A percentile compares a stretch with the other conserved stretches of the same genome.
Conservation (phyloP, 2,329 filamentous ascomycete species). For the Fusarium vanettenii region DNA sequence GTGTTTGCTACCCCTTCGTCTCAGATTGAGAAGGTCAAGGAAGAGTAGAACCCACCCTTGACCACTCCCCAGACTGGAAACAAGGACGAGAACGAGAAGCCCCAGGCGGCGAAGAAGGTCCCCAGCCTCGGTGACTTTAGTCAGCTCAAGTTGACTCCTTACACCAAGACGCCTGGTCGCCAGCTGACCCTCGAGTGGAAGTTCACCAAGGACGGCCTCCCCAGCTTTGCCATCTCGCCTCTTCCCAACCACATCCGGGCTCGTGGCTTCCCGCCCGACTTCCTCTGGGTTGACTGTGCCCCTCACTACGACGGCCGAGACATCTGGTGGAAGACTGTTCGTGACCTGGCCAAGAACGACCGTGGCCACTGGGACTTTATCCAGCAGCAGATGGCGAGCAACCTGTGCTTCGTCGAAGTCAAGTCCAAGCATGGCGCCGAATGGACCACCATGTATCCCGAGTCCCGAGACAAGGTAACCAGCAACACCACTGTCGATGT, state of each 20-base stretch:
- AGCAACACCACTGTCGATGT: background rate
- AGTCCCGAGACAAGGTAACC: background rate
- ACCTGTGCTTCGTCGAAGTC: slow-evolving; percentile 35
- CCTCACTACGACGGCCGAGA: slow-evolving; percentile 1
- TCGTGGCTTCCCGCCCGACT: slow-evolving; percentile 21
- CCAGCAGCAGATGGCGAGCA: slow-evolving; percentile 32
- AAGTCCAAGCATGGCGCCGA: slow-evolving; percentile 25
- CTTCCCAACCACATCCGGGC: slow-evolving; percentile 12
- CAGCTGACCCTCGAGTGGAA: slow-evolving; percentile 28
- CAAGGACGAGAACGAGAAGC: background rate
- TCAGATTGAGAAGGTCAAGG: slow-evolving; percentile 31
- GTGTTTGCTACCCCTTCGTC: slow-evolving; percentile 35
- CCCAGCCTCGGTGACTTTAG: slow-evolving; percentile 23
- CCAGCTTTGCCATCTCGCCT: slow-evolving; percentile 31
- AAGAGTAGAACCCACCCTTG: slow-evolving; percentile 36
- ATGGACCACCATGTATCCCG: slow-evolving; percentile 23
- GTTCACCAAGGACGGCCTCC: slow-evolving; percentile 39
- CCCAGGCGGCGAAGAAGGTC: background rate
- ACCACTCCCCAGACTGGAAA: background rate
- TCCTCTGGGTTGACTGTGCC: slow-evolving; percentile 28
- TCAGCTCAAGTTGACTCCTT: slow-evolving; percentile 14
- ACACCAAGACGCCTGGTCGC: background rate
- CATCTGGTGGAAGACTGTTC: slow-evolving; percentile 28
- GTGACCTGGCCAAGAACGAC: slow-evolving; percentile 6
- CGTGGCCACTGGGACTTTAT: slow-evolving; percentile 26